phyloP scores from a whole-genome alignment of 1,284 basidiomycete species.

The Apiotrichum sp. region DNA sequence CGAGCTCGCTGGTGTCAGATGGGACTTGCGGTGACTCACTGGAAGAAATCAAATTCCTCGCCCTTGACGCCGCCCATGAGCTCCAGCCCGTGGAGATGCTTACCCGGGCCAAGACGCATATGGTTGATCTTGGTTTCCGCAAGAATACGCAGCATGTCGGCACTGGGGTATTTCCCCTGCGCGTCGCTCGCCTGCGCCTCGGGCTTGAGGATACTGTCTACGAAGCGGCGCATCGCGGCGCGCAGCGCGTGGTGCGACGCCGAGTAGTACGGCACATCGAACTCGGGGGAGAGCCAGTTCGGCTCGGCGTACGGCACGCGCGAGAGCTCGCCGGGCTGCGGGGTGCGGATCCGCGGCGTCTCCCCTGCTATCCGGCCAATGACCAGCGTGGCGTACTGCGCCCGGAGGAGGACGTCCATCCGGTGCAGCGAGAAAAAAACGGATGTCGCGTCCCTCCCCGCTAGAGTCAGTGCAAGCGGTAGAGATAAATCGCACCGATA shows the following conservation, averaged over 20 bases:
- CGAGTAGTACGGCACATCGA: conserved; percentile 76
- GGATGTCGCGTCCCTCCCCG: conserved; percentile 77
- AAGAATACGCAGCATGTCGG: conserved; percentile 43
- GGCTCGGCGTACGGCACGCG: conserved; percentile 73
- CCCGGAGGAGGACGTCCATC: conserved; percentile 66
- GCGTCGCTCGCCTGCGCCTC: conserved; percentile 61
- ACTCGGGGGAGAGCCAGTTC: conserved; percentile 72
- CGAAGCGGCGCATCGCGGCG: conserved; percentile 51
- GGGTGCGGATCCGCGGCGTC: conserved; percentile 54
- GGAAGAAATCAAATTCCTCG: conserved; percentile 77
- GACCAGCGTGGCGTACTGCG: conserved; percentile 63
- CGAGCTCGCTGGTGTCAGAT: conserved; percentile 52
- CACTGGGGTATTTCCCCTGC: conserved; percentile 61
- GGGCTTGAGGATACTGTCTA: conserved; percentile 52
- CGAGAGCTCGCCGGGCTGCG: conserved; percentile 56
- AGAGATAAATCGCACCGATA: conserved; percentile 53
- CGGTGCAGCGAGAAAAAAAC: conserved; percentile 78
- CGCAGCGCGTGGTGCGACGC: conserved; percentile 52
- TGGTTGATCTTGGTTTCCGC: conserved; percentile 68
- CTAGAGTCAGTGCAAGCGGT: conserved; percentile 36
- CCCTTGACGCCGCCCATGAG: conserved; percentile 80
- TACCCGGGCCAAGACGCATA: conserved; percentile 76
- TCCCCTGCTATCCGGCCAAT: conserved; percentile 66
- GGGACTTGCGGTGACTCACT: conserved; percentile 37
- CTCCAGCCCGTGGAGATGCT: conserved; percentile 71